Evolutionary conservation across 305 asterid genomes (phyloP), one percentile per base, ranked within the genome.

Genomic region (Fraxinus paxiana): DNA sequence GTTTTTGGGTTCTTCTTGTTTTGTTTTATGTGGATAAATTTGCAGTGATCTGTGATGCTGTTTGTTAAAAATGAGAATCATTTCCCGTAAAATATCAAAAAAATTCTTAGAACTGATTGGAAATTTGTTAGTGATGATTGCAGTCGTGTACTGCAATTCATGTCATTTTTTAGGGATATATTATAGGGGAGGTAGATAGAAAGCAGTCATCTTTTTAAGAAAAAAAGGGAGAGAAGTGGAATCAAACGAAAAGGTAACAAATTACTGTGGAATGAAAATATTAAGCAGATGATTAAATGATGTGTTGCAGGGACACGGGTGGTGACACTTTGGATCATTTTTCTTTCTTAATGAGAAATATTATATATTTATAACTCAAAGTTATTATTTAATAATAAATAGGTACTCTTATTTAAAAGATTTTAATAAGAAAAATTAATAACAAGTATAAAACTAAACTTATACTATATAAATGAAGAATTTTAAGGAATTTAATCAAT

Each of bases 81-180:
- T 46, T 56, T 18, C 28, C 9, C 1, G 0, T 56, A 3, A 17
- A 17, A 56, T 51, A 51, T 56, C 35, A 4, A 56, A 17, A 54
- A n/a, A 54, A 10, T 67, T 26, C 56, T 37, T 12, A 28, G 31
- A 72, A 72, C 26, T 26, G 38, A 54, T 46, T 48, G 75, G 17
- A 67, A 8, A 28, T 67, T 30, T 67, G 61, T 80, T 83, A 10
- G 33, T 76, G 61, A 46, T 61, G 15, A 38, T 34, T 84, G 51
- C 30, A 35, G 30, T 74, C 12, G 26, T 75, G 56, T 78, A 67
- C 65, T 31, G 28, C 76, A 54, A 77, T 31, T 59, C 48, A 54
- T 56, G 70, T 26, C 17, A 43, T 43, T 75, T 56, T 54, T 59
- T 28, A 70, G 69, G 59, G 79, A 30, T 1, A 46, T 41, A 41